Base-by-base conservation (phyloP, 2,329 filamentous ascomycete genomes). In the Atkinsonella texensis region DNA sequence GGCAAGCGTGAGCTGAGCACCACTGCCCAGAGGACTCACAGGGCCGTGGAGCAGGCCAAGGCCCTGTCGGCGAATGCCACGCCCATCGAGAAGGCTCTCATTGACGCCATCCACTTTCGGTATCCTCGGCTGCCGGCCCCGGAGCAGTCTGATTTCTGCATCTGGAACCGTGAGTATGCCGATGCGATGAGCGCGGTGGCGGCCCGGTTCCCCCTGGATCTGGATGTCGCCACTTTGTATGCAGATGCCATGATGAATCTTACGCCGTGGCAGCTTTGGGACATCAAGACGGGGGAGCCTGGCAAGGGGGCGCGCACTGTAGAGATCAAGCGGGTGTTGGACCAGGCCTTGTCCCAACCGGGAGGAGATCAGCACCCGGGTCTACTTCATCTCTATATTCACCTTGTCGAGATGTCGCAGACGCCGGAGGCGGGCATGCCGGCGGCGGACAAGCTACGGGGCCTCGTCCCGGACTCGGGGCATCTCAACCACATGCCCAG, bases 401-500 rank as follows among this genome's bases (percentile, higher is more conserved):
- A 89, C 58, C 74, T 87, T 3, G 85, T 87, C 73, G 85, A 89
- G 61, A 88, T 88, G 85, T 88, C 84, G 0, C 68, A 71, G 0
- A 74, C 70, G 0, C 85, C 85, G 0, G 85, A 87, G 62, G 62
- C 67, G 1, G 85, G 81, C 1, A 63, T 87, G 15, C 68, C 75
- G 0, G 71, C 76, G 0, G 84, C 83, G 5, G 76, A 88, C 58
- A 67, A 70, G 15, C 72, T 89, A 11, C 79, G 84, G 20, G 73
- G 71, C 10, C 72, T 88, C 2, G 77, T 84, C 0, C 84, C 84
- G 0, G 84, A 88, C 61, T 74, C 79, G 0, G 85, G 84, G 0
- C 85, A 89, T 63, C 68, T 87, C 0, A 73, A 81, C 41, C 85
- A 89, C 60, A 90, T 91, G 87, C 85, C 86, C 0, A 81, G 81